Evolutionary conservation across 768 basidiomycete species (phyloP).

Genomic region (Daedaleopsis sinensis): DNA sequence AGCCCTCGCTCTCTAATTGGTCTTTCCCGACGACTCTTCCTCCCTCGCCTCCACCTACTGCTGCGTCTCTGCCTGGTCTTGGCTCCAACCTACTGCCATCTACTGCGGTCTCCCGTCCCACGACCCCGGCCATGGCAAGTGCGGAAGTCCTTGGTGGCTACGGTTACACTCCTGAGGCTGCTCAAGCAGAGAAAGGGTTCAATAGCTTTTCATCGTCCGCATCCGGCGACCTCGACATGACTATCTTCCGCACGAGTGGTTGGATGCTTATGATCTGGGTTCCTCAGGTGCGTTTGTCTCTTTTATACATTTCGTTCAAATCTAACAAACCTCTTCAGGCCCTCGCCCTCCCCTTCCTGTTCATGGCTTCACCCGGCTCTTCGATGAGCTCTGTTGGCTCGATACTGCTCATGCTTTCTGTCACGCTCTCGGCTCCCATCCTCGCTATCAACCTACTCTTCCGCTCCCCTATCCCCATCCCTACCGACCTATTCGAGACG

Average conservation of each 20-base stretch:
- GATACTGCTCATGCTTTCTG: constrained; percentile 60
- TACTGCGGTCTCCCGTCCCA: constrained; percentile 44
- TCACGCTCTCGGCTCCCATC: constrained; percentile 70
- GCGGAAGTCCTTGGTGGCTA: constrained; percentile 72
- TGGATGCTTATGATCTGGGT: constrained; percentile 74
- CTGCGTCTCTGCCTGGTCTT: constrained; percentile 42
- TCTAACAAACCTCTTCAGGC: constrained; percentile 38
- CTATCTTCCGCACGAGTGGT: constrained; percentile 53
- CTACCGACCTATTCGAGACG: constrained; percentile 62
- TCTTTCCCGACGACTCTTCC: constrained; percentile 60
- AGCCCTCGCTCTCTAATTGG: constrained; percentile 64
- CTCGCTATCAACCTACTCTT: constrained; percentile 63
- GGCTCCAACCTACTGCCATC: constrained; percentile 44
- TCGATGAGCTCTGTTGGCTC: constrained; percentile 43
- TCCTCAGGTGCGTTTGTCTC: constrained; percentile 58
- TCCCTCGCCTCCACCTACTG: constrained; percentile 33
- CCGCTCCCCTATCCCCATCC: constrained; percentile 67
- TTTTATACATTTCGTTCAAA: not conserved
- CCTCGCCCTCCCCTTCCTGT: constrained; percentile 66
- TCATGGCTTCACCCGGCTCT: constrained; percentile 43
- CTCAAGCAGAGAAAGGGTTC: constrained; percentile 58
- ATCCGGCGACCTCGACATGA: constrained; percentile 57
- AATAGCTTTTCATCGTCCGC: constrained; percentile 45
- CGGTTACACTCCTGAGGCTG: constrained; percentile 52
- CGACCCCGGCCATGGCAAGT: constrained; percentile 55